These are phyloP conservation scores for Tolypocladium nubicola DNA, from an alignment of 2,329 filamentous ascomycete genomes.

Conservation along the genomic window DNA sequence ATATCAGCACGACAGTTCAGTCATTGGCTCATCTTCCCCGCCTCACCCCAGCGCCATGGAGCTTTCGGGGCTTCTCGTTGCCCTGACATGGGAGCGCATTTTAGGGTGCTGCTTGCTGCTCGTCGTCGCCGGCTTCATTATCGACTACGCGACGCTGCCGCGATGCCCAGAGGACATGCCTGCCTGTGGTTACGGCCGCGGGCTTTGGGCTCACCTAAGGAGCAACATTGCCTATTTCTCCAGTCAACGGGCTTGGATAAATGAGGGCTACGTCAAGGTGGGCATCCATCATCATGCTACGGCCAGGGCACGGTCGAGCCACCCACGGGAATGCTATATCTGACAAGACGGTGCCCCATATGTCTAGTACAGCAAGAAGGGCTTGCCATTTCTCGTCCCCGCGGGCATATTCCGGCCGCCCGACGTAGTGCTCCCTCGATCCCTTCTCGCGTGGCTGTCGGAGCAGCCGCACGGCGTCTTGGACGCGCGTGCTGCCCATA, in stretches of 20 bases:
- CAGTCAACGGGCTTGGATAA: constrained; percentile 27
- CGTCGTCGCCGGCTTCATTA: constrained; percentile 25
- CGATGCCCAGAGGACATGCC: constrained; percentile 28
- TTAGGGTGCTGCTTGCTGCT: constrained; percentile 17
- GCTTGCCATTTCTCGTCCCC: constrained; percentile 29
- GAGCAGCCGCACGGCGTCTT: constrained; percentile 32
- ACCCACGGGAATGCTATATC: neutral
- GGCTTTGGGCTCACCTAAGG: constrained; percentile 22
- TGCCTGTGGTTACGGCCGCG: constrained; percentile 25
- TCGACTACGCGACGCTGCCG: constrained; percentile 28
- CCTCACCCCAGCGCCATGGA: neutral
- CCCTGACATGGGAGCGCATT: constrained; percentile 19
- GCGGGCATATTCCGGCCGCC: constrained; percentile 27
- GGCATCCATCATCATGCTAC: neutral
- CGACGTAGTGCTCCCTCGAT: constrained; percentile 33
- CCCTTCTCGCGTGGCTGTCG: constrained; percentile 34
- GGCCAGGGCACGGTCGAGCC: neutral
- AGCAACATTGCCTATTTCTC: constrained; percentile 29
- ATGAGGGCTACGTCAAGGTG: constrained; percentile 32
- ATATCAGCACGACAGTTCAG: neutral
- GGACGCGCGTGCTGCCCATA: constrained; percentile 29
- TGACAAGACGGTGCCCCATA: neutral
- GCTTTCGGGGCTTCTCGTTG: neutral
- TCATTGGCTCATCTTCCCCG: neutral
- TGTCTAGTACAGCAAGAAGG: constrained; percentile 27